Base-by-base conservation (phyloP, 2,329 filamentous ascomycete species). In the Ceratocystis destructans region DNA sequence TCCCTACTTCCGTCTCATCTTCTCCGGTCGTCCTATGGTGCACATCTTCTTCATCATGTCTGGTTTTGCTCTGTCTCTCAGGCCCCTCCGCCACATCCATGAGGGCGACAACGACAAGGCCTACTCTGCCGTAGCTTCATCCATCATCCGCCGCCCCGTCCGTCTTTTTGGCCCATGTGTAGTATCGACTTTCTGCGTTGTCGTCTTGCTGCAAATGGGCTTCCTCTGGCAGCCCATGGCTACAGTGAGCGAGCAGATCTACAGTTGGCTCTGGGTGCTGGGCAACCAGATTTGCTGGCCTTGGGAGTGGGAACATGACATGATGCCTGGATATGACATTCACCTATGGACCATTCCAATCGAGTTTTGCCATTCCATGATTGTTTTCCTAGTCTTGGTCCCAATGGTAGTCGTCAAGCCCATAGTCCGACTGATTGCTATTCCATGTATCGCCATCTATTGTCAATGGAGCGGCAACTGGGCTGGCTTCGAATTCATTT, bases 301-400 rank as follows among this genome's bases (percentile, higher is more conserved):
- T 67, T 71, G 69, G 68, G 69, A 67, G 44, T 68, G 67, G 67
- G 33, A 64, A 6, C 66, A 64, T 25, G 64, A 68, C 50, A 68
- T 63, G 64, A 28, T 66, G n/a, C 64, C 64, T 25, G 62, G 46
- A 5, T 83, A 84, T 70, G 82, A 85, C 70, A 77, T 82, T 31
- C 83, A 86, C 69, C 73, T 85, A 28, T 86, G 83, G 83, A 85
- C 83, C 4, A 85, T 86, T 55, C 83, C 83, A 2, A 78, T 84
- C 61, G 83, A 86, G 72, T 84, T 83, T 70, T 77, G 80, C 68
- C 82, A 79, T 72, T 83, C 81, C 1, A 78, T 86, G 71, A 76
- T 82, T 67, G 76, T 85, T 8, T 85, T 85, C 72, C 73, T 84
- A 6, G 76, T 77, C 12, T 73, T 83, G 25, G 68, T 83, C 3